These are phyloP conservation scores for Beta corolliflora DNA, from an alignment of 179 eudicot genomes.

Conservation along the genomic window DNA sequence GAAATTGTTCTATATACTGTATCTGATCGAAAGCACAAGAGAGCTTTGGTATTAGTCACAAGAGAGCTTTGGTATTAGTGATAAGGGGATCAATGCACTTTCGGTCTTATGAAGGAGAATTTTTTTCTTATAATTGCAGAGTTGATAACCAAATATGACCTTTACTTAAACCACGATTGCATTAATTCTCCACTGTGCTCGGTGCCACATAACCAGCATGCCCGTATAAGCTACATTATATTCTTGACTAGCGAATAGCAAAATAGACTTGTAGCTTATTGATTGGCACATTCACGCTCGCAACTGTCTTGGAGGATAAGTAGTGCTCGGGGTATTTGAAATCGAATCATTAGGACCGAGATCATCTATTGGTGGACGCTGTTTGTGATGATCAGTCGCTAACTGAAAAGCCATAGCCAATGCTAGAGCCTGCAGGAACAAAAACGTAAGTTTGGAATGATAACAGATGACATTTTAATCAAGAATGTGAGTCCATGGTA, in stretches of 20 bases:
- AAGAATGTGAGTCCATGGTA: neutral
- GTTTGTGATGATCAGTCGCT: constrained; percentile 74
- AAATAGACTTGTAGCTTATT: neutral
- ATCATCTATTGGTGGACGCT: constrained; percentile 80
- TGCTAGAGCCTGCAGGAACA: constrained; percentile 63
- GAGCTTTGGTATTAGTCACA: no score
- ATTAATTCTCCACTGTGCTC: neutral
- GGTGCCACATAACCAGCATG: neutral
- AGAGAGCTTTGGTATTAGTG: no score
- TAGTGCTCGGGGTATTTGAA: constrained; percentile 40
- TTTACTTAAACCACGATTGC: neutral
- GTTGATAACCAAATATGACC: no score
- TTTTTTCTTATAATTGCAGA: no score
- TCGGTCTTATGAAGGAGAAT: no score
- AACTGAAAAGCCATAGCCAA: constrained; percentile 83
- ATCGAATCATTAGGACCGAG: constrained; percentile 50
- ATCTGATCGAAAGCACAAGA: no score
- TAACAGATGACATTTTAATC: neutral
- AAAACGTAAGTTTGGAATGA: neutral
- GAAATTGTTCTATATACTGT: no score
- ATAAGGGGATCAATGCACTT: no score
- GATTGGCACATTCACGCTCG: constrained; percentile 18
- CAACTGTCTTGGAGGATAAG: constrained; percentile 50
- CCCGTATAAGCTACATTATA: neutral
- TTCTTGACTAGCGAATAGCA: neutral